Base-by-base conservation (phyloP, 1,284 basidiomycete genomes). In the Retiboletus flavoniger region DNA sequence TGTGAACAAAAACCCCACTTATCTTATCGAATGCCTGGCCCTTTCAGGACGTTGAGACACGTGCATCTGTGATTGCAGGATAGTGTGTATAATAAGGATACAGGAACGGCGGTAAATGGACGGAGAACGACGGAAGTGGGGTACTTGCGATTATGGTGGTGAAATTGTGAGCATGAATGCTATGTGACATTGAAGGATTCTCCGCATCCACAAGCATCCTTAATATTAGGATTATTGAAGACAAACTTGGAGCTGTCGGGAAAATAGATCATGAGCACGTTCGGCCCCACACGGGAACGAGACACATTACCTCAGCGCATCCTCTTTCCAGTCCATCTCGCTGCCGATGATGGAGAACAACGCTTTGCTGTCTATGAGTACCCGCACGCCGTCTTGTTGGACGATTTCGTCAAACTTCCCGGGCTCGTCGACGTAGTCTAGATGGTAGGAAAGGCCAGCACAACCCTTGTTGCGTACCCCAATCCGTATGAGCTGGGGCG, bases 391-490 rank as follows among this genome's bases (percentile, higher is more conserved):
- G 62, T 96, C 94, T 75, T 96, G 94, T 73, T 94, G 87, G 31
- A 99, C 95, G n/a, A 97, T 82, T 71, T 99, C 97, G 74, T 99
- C 97, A 68, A 99, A 99, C 72, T 87, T 89, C 4, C 85, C 93
- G 0, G 94, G 89, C 62, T 87, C 79, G 48, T 94, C 87, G 53
- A 98, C 93, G 72, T 99, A 99, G 67, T 99, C 96, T 51, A 99
- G 82, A 71, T 99, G 92, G 74, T 99, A 99, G 28, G 92, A 89
- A 72, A 99, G 85, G 7, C 97, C 97, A 0, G 97, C 97, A 72
- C 97, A 99, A n/a, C 97, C 97, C 74, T 98, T 98, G 75, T 98
- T 97, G 64, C 90, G 86, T 44, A 99, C 95, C 32, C 95, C 93
- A 57, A 99, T 93, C 8, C 96, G 90, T 57, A 99, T 90, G 54